Evolutionary conservation across 768 basidiomycete species (phyloP).

Genomic region (Hygrocybe punicea): DNA sequence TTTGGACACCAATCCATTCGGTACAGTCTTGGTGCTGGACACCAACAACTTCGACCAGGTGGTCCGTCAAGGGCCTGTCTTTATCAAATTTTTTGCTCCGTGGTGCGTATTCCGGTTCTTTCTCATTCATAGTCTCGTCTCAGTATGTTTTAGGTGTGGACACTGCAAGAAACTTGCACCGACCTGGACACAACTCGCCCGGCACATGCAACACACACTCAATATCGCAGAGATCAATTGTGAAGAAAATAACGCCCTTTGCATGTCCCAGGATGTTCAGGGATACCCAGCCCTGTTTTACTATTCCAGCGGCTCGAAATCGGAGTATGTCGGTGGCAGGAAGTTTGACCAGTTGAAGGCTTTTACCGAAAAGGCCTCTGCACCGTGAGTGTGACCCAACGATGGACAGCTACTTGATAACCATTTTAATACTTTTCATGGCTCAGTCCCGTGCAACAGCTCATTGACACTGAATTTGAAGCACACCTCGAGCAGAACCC

Average conservation of each 20-base stretch:
- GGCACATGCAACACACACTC: slow-evolving; percentile 62
- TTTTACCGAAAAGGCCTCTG: slow-evolving; percentile 73
- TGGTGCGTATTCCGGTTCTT: slow-evolving; percentile 48
- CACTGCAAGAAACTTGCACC: slow-evolving; percentile 95
- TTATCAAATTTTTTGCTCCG: slow-evolving; percentile 81
- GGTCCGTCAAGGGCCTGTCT: slow-evolving; percentile 41
- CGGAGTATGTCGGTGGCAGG: slow-evolving; percentile 74
- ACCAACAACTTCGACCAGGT: slow-evolving; percentile 38
- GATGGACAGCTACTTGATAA: neutral
- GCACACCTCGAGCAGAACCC: slow-evolving; percentile 32
- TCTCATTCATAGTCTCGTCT: neutral
- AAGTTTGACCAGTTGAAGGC: slow-evolving; percentile 65
- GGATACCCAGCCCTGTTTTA: slow-evolving; percentile 85
- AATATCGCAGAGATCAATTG: slow-evolving; percentile 88
- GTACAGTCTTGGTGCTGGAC: slow-evolving; percentile 39
- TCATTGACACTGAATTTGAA: slow-evolving; percentile 45
- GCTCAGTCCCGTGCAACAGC: slow-evolving; percentile 37
- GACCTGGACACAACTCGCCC: slow-evolving; percentile 73
- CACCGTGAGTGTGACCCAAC: slow-evolving; percentile 62
- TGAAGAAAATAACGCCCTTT: slow-evolving; percentile 67
- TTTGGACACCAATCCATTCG: slow-evolving; percentile 31
- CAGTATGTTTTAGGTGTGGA: slow-evolving; percentile 59
- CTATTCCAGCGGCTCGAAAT: slow-evolving; percentile 55
- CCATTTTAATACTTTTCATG: slow-evolving; percentile 3
- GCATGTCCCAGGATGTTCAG: slow-evolving; percentile 58